Evolutionary conservation across 2,329 filamentous ascomycete species (phyloP), one percentile per base, ranked within the genome.

Genomic region (Aspergillus clavatus): DNA sequence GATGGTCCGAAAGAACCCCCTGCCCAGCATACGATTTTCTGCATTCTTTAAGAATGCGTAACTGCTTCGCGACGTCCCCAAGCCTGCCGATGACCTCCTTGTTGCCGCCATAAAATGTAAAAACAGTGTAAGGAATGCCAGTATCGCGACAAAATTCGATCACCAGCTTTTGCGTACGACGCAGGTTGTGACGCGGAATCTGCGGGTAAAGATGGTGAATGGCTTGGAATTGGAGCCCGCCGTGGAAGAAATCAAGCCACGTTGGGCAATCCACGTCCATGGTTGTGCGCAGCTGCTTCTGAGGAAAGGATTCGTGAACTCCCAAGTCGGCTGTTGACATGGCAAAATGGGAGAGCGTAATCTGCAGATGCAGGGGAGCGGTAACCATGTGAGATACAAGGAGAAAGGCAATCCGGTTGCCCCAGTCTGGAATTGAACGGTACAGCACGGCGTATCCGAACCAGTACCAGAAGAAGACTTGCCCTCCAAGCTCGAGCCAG

Each of bases 311-410:
- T 65, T 95, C 89, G 41, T 83, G 76, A 1, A 86, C 82, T 0
- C 90, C 90, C 10, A 95, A 75, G 58, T 95, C 88, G 8, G 87
- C 79, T 0, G 89, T 95, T 56, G 87, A 91, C 89, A 95, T 95
- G 54, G 87, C 87, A 67, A 94, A 95, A 68, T 95, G 89, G 2
- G 87, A 93, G 14, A 95, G 78, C 0, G 89, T 94, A 63, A 95
- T 95, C 65, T 95, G 89, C 8, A 91, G 79, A 65, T 95, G 89
- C 40, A 95, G 72, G 2, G 89, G 85, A 67, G 87, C 86, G 5
- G 87, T 87, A 21, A 88, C 77, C 61, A 89, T 79, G 62, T 95
- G 88, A 60, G 86, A 90, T 60, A 93, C 70, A 64, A 94, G 73
- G 58, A 95, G 72, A 65, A 88, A 95, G 38, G 79, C 70, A 43